phyloP scores from a whole-genome alignment of 305 asterid species.

The Fraxinus baroniana region DNA sequence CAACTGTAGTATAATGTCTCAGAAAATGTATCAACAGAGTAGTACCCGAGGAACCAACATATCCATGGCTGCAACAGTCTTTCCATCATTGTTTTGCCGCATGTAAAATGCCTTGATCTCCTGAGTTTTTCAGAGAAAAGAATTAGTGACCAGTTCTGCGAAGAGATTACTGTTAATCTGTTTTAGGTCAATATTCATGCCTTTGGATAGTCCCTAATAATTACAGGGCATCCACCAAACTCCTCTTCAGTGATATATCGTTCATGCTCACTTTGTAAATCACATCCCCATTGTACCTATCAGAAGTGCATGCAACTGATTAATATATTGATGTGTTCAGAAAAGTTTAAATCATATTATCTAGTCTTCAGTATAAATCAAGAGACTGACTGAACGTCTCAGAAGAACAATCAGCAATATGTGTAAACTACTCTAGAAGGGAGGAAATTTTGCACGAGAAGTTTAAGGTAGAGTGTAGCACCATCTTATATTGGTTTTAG shows the following conservation, averaged over 20 bases:
- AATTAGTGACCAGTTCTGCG: slow-evolving; percentile 19
- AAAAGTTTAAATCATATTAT: neutral
- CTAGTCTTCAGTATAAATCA: neutral
- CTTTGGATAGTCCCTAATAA: slow-evolving; percentile 97
- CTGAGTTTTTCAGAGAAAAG: slow-evolving; percentile 42
- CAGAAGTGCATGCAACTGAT: slow-evolving; percentile 20
- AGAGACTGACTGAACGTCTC: neutral
- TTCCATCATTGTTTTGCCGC: slow-evolving; percentile 95
- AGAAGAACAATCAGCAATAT: neutral
- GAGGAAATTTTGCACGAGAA: neutral
- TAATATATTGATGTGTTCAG: neutral
- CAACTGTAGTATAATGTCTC: slow-evolving; percentile 3
- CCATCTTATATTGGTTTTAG: slow-evolving; percentile 4
- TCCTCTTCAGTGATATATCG: slow-evolving; percentile 91
- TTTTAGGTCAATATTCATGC: slow-evolving; percentile 31
- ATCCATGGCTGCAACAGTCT: slow-evolving; percentile 99
- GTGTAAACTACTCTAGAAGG: neutral
- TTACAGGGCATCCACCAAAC: slow-evolving; percentile 89
- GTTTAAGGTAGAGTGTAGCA: neutral
- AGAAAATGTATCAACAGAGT: slow-evolving; percentile 6
- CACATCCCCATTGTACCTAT: slow-evolving; percentile 98
- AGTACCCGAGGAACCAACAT: slow-evolving; percentile 98
- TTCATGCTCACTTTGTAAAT: slow-evolving; percentile 98
- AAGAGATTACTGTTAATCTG: slow-evolving; percentile 6
- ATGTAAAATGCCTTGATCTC: slow-evolving; percentile 95